Evolutionary conservation across 108 stramenopile species (phyloP).

Genomic region (Pseudonitzschia multiseries): DNA sequence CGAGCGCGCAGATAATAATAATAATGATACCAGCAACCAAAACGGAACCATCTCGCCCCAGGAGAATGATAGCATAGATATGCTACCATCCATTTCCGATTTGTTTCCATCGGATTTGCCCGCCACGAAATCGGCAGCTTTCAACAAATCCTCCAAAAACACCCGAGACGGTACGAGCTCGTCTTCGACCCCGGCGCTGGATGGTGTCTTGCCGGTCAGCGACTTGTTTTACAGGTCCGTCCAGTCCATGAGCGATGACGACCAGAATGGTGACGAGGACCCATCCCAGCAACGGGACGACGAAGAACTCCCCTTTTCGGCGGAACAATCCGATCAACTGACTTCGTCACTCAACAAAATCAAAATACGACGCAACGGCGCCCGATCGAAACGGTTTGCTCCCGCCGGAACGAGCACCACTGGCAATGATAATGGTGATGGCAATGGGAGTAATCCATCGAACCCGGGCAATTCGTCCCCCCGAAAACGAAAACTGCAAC

Average conservation of each 20-base stretch:
- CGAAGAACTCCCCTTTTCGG: slow-evolving; percentile 50
- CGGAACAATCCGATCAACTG: slow-evolving; percentile 35
- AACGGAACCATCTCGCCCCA: not conserved
- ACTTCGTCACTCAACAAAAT: slow-evolving; percentile 28
- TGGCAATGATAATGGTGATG: not conserved
- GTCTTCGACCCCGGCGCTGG: slow-evolving; percentile 33
- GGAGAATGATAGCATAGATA: not conserved
- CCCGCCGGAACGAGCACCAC: not conserved
- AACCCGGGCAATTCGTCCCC: not conserved
- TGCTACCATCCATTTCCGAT: slow-evolving; percentile 42
- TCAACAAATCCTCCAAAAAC: not conserved
- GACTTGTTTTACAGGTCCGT: slow-evolving; percentile 78
- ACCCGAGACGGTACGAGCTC: not conserved
- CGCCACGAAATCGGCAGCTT: not conserved
- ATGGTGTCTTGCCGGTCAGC: slow-evolving; percentile 75
- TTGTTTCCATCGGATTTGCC: slow-evolving; percentile 44
- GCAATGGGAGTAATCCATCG: slow-evolving; percentile 1
- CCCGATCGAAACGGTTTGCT: not conserved
- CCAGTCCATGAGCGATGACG: slow-evolving; percentile 22
- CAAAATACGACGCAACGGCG: slow-evolving; percentile 31
- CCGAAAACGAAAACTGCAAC: slow-evolving; percentile 62
- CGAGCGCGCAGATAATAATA: too few species aligned
- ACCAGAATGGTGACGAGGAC: slow-evolving; percentile 8
- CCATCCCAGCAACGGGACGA: slow-evolving; percentile 23
- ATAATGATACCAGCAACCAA: not conserved